Conservation (phyloP, 2,329 filamentous ascomycete genomes). For the Trichoderma breve region DNA sequence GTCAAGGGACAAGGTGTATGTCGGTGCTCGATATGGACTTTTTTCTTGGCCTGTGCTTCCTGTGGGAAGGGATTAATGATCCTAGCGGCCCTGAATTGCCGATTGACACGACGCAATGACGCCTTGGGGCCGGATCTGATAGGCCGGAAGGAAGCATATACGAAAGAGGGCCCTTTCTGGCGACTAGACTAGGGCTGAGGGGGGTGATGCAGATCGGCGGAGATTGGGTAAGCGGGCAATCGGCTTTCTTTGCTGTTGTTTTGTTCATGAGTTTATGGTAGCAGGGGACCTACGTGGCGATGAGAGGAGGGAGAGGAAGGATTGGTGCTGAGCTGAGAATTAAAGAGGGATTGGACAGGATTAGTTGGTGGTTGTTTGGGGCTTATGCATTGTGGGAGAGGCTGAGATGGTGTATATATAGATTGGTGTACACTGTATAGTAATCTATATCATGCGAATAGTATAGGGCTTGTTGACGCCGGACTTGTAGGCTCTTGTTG, state of each 20-base stretch:
- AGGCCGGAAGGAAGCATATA: background rate
- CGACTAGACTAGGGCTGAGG: constrained; percentile 10
- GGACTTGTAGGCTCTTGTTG: background rate
- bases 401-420: background rate
- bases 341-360: background rate
- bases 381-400: background rate
- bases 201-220: constrained; percentile 8
- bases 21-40: background rate
- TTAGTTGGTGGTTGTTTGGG: background rate
- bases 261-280: background rate
- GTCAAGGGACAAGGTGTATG: background rate
- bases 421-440: background rate
- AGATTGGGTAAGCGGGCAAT: background rate
- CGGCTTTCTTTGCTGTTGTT: background rate
- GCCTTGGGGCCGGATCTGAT: background rate
- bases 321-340: background rate
- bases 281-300: background rate
- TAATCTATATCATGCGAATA: background rate
- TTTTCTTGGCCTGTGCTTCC: background rate
- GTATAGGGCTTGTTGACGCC: background rate
- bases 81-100: background rate
- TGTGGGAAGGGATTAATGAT: background rate
- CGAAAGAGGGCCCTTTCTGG: background rate
- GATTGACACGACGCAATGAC: background rate
- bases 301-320: background rate